Evolutionary conservation across 2,329 filamentous ascomycete genomes (phyloP), one percentile per base, ranked within the genome.

Genomic region (Xylaria sp.): DNA sequence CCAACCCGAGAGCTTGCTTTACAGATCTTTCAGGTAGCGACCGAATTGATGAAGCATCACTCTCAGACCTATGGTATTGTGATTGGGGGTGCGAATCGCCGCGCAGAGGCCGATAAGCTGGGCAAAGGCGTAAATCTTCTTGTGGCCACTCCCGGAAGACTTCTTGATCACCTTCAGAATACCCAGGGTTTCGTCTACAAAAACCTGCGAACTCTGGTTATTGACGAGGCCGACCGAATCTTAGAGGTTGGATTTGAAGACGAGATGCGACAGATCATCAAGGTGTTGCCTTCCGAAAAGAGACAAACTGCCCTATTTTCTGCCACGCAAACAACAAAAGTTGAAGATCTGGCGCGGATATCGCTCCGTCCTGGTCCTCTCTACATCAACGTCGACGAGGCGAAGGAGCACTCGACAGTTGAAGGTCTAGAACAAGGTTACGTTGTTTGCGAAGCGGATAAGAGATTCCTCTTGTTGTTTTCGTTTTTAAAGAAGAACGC

Each of bases 221-320:
- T 98, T 74, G 96, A 99, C 76, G 96, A 99, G 83, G 96, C 96
- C 21, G 96, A 99, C 79, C 91, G 96, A 57, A 98, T 99, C 71
- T 84, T 99, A 53, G 96, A 99, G 83, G 93, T 98, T 71, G 95
- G 96, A 75, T 99, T 99, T 85, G 96, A 99, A 81, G 96, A 98
- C 78, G 96, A 99, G 83, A 97, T 99, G 92, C 88, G 93, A 72
- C 92, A 97, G 80, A 97, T 99, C 74, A 91, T 98, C 81, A 97
- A 97, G 85, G 96, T 98, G 64, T 84, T 98, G 21, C 93, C 94
- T 55, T 92, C 91, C 74, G 91, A 97, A 66, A 90, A 94, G 73
- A 86, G 96, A 69, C 95, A 98, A 82, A 98, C 94, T 0, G 96
- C 97, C 91, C 88, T 99, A n/a, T 99, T 99, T 86, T 98, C 94